Percentiles rank a stretch among this genome's conserved stretches.
Evolutionary conservation across 768 basidiomycete genomes (phyloP).

Genomic region (Tylopilus vinaceipallidus): DNA sequence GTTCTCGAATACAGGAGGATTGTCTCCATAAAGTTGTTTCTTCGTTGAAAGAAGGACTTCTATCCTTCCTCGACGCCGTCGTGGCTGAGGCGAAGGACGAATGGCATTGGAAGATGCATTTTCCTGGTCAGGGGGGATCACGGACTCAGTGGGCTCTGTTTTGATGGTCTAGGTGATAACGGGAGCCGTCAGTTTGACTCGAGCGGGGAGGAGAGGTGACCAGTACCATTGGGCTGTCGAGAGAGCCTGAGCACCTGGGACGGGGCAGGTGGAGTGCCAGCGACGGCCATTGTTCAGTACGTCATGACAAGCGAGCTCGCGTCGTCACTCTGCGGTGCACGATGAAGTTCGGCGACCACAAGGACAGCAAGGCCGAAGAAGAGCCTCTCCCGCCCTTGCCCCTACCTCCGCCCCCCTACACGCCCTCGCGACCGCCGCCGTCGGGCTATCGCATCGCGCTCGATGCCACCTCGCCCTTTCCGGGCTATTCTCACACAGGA

Average conservation of each 20-base stretch:
- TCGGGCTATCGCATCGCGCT: conserved; percentile 69
- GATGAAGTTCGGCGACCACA: too few relatives aligned
- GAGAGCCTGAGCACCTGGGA: not conserved
- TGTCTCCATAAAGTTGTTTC: conserved; percentile 3
- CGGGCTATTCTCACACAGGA: conserved; percentile 41
- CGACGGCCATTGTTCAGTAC: too few relatives aligned
- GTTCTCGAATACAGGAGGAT: conserved; percentile 9
- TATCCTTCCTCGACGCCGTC: not conserved
- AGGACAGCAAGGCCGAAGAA: conserved; percentile 4
- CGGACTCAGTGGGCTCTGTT: conserved; percentile 5
- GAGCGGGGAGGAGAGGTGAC: not conserved
- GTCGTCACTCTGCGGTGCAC: too few relatives aligned
- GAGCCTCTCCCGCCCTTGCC: not conserved
- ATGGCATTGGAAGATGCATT: not conserved
- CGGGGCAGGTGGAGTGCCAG: too few relatives aligned
- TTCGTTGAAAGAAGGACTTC: conserved; percentile 15
- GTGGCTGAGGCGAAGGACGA: not conserved
- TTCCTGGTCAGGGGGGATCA: not conserved
- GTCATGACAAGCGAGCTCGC: conserved; percentile 2
- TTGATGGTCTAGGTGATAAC: conserved; percentile 6
- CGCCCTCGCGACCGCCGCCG: conserved; percentile 39
- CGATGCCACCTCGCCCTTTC: conserved; percentile 37
- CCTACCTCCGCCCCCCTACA: conserved; percentile 23
- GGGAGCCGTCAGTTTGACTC: not conserved
- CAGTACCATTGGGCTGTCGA: conserved; percentile 2